Conservation (phyloP, 1,284 basidiomycete species). For the Fomitopsis palustris region DNA sequence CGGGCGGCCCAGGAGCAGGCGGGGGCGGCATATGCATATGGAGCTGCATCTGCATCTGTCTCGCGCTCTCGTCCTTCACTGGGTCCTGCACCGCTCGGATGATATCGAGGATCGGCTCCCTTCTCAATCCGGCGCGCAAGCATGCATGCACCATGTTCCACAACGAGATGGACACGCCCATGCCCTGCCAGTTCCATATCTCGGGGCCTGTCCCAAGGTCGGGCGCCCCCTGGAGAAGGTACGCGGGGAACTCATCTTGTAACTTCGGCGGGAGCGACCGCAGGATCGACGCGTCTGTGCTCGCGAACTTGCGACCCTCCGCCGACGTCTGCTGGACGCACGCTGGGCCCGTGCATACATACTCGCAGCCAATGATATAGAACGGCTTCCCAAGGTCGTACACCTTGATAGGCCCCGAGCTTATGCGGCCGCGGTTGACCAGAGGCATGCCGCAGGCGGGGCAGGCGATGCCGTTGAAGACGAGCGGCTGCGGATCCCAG, state of each 20-base stretch:
- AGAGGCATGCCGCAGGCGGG: slow-evolving; percentile 56
- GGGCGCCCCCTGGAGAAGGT: slow-evolving; percentile 41
- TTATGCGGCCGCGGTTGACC: slow-evolving; percentile 62
- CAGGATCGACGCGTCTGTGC: slow-evolving; percentile 65
- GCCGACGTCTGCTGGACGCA: slow-evolving; percentile 37
- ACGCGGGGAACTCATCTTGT: slow-evolving; percentile 68
- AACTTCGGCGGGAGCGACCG: slow-evolving; percentile 61
- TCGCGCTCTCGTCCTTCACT: slow-evolving; percentile 35
- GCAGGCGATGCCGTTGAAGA: slow-evolving; percentile 73
- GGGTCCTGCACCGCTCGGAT: slow-evolving; percentile 54
- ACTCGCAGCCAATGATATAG: slow-evolving; percentile 78
- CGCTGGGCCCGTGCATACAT: slow-evolving; percentile 52
- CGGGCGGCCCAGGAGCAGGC: not conserved
- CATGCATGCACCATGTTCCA: slow-evolving; percentile 67
- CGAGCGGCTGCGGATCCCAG: slow-evolving; percentile 74
- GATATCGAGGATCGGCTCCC: slow-evolving; percentile 54
- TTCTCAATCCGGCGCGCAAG: slow-evolving; percentile 51
- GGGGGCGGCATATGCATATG: slow-evolving; percentile 1
- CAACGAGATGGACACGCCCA: slow-evolving; percentile 61
- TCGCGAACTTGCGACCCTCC: slow-evolving; percentile 61
- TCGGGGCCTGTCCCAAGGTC: slow-evolving; percentile 54
- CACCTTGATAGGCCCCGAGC: slow-evolving; percentile 65
- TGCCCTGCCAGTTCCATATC: slow-evolving; percentile 69
- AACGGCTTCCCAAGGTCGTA: slow-evolving; percentile 74
- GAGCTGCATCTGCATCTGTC: slow-evolving; percentile 1